Percentiles rank a stretch among this genome's conserved stretches.
These are phyloP conservation scores for Trichoderma simmonsii DNA, from an alignment of 2,329 filamentous ascomycete species.

Conservation along the genomic window DNA sequence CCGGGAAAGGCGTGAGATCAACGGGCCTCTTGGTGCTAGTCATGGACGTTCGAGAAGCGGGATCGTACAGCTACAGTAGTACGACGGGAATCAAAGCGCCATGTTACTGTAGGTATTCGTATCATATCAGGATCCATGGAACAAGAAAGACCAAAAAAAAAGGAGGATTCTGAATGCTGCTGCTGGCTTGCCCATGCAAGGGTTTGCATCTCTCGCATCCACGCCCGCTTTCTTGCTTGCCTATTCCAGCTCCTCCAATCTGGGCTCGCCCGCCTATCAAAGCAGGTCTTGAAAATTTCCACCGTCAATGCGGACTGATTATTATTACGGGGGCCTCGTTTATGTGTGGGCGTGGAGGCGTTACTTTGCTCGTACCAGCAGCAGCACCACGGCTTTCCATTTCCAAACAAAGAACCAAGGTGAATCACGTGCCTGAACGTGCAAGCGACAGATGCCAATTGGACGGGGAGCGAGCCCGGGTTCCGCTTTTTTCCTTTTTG, in stretches of 20 bases:
- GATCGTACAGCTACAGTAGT: not conserved
- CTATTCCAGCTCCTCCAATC: not conserved
- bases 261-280: not conserved
- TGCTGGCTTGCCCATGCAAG: not conserved
- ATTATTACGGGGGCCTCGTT: constrained; percentile 2
- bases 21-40: not conserved
- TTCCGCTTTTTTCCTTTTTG: not conserved
- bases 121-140: not conserved
- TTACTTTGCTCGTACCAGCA: not conserved
- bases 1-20: not conserved
- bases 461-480: not conserved
- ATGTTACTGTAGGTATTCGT: not conserved
- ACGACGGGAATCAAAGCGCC: not conserved
- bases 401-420: not conserved
- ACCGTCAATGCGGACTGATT: not conserved
- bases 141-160: not conserved
- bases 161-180: not conserved
- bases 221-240: not conserved
- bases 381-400: not conserved
- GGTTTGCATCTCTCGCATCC: constrained; percentile 2
- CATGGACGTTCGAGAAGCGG: not conserved
- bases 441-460: not conserved
- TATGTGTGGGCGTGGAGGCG: not conserved
- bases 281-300: not conserved
- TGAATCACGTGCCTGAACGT: not conserved